Percentiles rank a stretch among this genome's conserved stretches.
phyloP scores from a whole-genome alignment of 805 yeast genomes.

The Wickerhamomyces silvicola region DNA sequence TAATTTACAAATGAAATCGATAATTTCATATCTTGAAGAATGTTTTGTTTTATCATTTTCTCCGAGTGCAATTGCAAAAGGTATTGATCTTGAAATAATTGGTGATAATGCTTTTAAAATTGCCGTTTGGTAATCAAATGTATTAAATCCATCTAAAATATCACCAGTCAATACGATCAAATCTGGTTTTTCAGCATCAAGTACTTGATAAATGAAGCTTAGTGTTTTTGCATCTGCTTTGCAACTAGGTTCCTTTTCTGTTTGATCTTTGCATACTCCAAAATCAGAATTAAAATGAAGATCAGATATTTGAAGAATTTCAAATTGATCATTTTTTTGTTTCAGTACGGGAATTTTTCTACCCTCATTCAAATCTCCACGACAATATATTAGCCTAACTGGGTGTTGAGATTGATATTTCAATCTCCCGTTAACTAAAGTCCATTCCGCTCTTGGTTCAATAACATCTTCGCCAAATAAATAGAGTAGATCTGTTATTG shows the following conservation, averaged over 20 bases:
- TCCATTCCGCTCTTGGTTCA: slow-evolving; percentile 59
- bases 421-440: slow-evolving; percentile 19
- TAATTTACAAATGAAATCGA: slow-evolving; percentile 35
- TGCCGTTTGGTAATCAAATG: slow-evolving; percentile 59
- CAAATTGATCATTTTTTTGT: slow-evolving; percentile 36
- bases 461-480: slow-evolving; percentile 49
- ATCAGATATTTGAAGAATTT: slow-evolving; percentile 62
- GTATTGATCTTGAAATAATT: slow-evolving; percentile 44
- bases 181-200: slow-evolving; percentile 54
- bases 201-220: slow-evolving; percentile 41
- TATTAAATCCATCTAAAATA: slow-evolving; percentile 48
- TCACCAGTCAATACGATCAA: slow-evolving; percentile 63
- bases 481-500: slow-evolving; percentile 42
- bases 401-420: slow-evolving; percentile 1
- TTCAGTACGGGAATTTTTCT: slow-evolving; percentile 20
- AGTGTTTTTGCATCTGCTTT: slow-evolving; percentile 49
- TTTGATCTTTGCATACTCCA: slow-evolving; percentile 44
- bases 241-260: slow-evolving; percentile 31
- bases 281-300: slow-evolving; percentile 55
- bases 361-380: not conserved
- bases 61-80: slow-evolving; percentile 57
- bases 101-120: slow-evolving; percentile 52
- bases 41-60: slow-evolving; percentile 55
- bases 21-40: slow-evolving; percentile 36
- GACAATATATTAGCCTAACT: slow-evolving; percentile 5